These are phyloP conservation scores for Colletotrichum musae DNA, from an alignment of 2,329 filamentous ascomycete genomes.

Conservation along the genomic window DNA sequence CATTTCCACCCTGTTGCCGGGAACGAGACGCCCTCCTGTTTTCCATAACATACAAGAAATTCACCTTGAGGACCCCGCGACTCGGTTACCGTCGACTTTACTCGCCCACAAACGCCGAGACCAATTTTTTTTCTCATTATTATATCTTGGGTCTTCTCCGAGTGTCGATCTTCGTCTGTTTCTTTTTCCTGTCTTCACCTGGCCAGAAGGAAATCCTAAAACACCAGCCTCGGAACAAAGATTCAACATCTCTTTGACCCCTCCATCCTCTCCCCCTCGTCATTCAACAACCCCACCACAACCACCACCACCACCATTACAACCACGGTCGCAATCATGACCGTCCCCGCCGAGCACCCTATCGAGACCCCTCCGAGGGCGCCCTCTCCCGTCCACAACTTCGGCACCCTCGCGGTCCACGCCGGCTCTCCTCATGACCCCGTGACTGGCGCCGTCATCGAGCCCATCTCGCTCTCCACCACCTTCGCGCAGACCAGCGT, in stretches of 20 bases:
- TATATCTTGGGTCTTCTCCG: too few relatives aligned
- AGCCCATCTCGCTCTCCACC: conserved; percentile 94
- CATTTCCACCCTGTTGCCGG: conserved; percentile 34
- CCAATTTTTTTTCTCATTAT: background rate
- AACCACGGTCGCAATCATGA: conserved; percentile 44
- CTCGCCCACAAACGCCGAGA: conserved; percentile 14
- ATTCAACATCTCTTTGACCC: conserved; percentile 21
- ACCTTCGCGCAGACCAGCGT: conserved; percentile 95
- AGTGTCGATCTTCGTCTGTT: background rate
- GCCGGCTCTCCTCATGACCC: conserved; percentile 93
- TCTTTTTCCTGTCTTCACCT: conserved; percentile 7
- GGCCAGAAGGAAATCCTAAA: background rate
- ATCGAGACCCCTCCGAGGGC: conserved; percentile 47
- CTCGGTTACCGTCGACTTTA: conserved; percentile 35
- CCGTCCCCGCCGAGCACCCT: conserved; percentile 49
- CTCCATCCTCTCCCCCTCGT: conserved; percentile 4
- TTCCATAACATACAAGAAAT: conserved; percentile 37
- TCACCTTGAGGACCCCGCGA: conserved; percentile 29
- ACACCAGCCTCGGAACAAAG: background rate
- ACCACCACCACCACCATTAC: background rate
- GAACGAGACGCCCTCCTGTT: conserved; percentile 23
- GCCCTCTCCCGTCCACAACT: conserved; percentile 80
- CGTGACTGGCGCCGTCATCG: conserved; percentile 93
- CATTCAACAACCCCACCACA: conserved; percentile 23
- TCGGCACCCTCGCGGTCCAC: conserved; percentile 95